Conservation (phyloP, 305 asterid genomes). For the Ilex paraguariensis region DNA sequence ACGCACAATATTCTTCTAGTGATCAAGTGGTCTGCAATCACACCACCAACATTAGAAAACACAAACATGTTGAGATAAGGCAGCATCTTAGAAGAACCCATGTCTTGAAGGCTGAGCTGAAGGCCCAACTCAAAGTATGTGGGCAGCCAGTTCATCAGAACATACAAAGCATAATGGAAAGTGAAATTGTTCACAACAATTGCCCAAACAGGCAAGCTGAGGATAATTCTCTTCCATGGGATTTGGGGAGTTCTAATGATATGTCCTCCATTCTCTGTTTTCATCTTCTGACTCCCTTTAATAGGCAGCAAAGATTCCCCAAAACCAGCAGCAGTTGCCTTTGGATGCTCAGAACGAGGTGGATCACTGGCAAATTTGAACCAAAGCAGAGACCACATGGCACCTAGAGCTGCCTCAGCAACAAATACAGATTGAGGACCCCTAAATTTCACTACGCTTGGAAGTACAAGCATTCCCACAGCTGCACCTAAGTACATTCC, state of each 20-base stretch:
- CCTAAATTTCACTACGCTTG: conserved; percentile 59
- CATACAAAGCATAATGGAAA: conserved; percentile 91
- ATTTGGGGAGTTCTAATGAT: conserved; percentile 35
- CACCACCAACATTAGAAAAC: conserved; percentile 92
- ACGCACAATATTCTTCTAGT: conserved; percentile 59
- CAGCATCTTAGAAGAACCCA: conserved; percentile 98
- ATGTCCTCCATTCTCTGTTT: conserved; percentile 53
- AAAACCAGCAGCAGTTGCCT: conserved; percentile 88
- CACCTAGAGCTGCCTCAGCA: conserved; percentile 83
- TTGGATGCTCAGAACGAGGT: conserved; percentile 91
- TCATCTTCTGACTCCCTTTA: conserved; percentile 36
- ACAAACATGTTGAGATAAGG: conserved; percentile 92
- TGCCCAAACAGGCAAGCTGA: conserved; percentile 85
- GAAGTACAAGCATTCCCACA: conserved; percentile 80
- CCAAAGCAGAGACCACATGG: conserved; percentile 86
- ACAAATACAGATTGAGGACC: conserved; percentile 94
- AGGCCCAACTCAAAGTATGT: conserved; percentile 92
- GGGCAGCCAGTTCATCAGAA: conserved; percentile 99
- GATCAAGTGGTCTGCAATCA: conserved; percentile 76
- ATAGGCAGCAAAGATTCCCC: conserved; percentile 76
- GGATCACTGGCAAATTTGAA: conserved; percentile 75
- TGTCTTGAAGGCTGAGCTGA: conserved; percentile 79
- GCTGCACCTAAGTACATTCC: conserved; percentile 99
- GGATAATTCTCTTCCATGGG: conserved; percentile 71
- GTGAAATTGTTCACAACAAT: conserved; percentile 86